phyloP scores from a whole-genome alignment of 2,329 filamentous ascomycete species.

The Nemania sp. region DNA sequence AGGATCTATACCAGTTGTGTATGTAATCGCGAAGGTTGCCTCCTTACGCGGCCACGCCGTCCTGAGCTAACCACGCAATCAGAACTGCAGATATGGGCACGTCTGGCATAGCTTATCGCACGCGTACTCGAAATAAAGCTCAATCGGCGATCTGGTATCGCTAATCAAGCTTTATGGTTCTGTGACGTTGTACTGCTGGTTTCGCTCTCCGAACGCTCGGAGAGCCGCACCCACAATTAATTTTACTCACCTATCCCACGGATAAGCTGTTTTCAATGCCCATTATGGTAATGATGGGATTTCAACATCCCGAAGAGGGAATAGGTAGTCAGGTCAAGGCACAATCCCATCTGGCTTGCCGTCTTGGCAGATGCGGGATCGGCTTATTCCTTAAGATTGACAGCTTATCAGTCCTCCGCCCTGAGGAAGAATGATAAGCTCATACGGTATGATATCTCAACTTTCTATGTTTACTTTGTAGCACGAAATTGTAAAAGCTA shows the following conservation, averaged over 20 bases:
- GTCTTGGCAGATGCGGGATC: no score
- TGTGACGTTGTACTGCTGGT: background rate
- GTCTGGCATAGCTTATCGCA: background rate
- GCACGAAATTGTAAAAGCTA: no score
- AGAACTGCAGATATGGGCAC: background rate
- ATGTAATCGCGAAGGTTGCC: background rate
- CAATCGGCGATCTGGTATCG: background rate
- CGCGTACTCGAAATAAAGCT: background rate
- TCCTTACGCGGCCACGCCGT: background rate
- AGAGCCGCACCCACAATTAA: background rate
- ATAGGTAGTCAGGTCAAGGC: no score
- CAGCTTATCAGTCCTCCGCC: no score
- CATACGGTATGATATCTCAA: no score
- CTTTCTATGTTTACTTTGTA: no score
- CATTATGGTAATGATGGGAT: no score
- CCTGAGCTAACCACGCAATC: background rate
- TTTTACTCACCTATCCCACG: background rate
- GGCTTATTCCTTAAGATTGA: no score
- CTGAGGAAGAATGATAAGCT: no score
- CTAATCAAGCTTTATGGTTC: background rate
- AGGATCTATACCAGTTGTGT: background rate
- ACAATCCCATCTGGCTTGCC: no score
- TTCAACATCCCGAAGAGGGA: no score
- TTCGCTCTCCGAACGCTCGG: slow-evolving; percentile 7
- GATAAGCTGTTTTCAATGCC: background rate